Evolutionary conservation across 2,329 filamentous ascomycete genomes (phyloP), one percentile per base, ranked within the genome.

Genomic region (Stachybotrys chartarum): DNA sequence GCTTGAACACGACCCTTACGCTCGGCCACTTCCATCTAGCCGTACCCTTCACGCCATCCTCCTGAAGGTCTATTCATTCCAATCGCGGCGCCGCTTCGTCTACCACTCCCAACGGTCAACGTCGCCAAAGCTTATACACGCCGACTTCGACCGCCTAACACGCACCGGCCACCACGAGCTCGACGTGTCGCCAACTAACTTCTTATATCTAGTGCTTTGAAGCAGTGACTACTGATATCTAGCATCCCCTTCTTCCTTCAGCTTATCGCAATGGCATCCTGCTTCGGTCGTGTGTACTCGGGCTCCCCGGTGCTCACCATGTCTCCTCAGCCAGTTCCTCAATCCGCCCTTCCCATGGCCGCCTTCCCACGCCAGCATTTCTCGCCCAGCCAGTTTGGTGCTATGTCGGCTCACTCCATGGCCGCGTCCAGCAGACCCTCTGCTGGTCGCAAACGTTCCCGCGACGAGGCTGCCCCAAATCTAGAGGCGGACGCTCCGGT

Each of bases 391-490:
- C 56, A 59, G 24, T 67, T 65, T 57, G 61, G 59, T 55, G 51
- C 61, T 50, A 56, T 58, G 53, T 54, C 59, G 49, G 51, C 51
- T 54, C 59, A 62, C 32, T 57, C 72, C 70, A 74, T 55, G 17
- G 61, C 64, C 32, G 52, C 58, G 47, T 55, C 61, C n/a, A n/a
- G 16, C 18, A n/a, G 16, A n/a, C 45, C 16, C 45, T 57, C 60
- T 30, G 60, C 64, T 56, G 86, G 88, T 61, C 85, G 87, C 67
- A 92, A 92, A 74, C 85, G 88, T 62, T 90, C 87, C 59, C 82
- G 88, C 66, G 86, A 89, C 64, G 88, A 92, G 70, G 86, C 88
- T 55, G 78, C 79, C 30, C 74, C 79, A 59, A 88, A 90, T 63
- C 82, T 89, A 54, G 81, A 85, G 61, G 78, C 85, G 65, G 79